phyloP scores from a whole-genome alignment of 306 rosid species.

The Cicer arietinum region DNA sequence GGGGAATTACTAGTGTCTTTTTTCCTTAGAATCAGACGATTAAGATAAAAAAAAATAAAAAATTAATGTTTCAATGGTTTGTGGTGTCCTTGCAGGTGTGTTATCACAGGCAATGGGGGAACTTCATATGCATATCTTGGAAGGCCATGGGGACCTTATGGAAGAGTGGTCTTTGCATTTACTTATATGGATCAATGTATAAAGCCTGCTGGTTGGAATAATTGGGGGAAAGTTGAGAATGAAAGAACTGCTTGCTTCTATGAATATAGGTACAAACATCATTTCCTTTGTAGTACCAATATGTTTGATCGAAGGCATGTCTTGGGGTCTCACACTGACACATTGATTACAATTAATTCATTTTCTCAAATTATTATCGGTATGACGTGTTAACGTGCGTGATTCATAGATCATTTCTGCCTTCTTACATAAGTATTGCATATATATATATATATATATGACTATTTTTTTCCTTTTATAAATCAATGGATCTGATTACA shows the following conservation, averaged over 20 bases:
- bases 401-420: too few species aligned
- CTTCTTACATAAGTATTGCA: background rate
- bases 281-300: background rate
- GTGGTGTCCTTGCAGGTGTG: conserved; percentile 64
- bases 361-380: too few species aligned
- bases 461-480: too few species aligned
- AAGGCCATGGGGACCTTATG: conserved; percentile 96
- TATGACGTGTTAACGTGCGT: too few species aligned
- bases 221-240: conserved; percentile 84
- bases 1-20: too few species aligned
- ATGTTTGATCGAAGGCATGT: too few species aligned
- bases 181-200: conserved; percentile 79
- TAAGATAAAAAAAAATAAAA: too few species aligned
- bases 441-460: too few species aligned
- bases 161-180: conserved; percentile 83
- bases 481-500: too few species aligned
- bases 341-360: too few species aligned
- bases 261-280: conserved; percentile 65
- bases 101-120: conserved; percentile 77
- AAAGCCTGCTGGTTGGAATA: conserved; percentile 75
- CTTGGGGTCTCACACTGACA: too few species aligned
- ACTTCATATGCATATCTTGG: conserved; percentile 67
- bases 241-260: conserved; percentile 80
- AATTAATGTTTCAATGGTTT: background rate
- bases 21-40: too few species aligned